Percentiles rank a stretch among this genome's conserved stretches.
These are phyloP conservation scores for Anethum foeniculum DNA, from an alignment of 140 eudicot genomes.

Conservation along the genomic window DNA sequence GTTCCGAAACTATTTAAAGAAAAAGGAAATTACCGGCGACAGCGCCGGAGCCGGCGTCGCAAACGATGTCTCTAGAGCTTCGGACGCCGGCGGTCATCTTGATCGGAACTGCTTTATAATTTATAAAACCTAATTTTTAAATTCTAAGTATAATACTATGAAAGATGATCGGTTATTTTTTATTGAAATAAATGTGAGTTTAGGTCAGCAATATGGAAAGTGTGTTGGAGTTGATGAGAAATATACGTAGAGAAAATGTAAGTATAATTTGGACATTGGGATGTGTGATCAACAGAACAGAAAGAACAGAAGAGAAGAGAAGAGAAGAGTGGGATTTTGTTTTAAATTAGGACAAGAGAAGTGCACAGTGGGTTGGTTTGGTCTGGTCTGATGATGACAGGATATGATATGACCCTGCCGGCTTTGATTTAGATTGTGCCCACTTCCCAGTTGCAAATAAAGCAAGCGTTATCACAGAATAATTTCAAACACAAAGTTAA, in stretches of 20 bases:
- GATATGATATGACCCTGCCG: neutral
- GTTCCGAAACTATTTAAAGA: too few relatives aligned
- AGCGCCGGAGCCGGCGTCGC: constrained; percentile 83
- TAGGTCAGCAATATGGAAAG: neutral
- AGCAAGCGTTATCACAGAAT: too few relatives aligned
- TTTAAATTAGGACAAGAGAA: neutral
- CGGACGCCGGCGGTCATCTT: constrained; percentile 45
- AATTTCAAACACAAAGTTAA: too few relatives aligned
- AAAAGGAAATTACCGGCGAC: constrained; percentile 47
- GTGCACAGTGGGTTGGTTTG: neutral
- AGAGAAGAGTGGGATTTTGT: neutral
- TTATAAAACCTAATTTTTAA: neutral
- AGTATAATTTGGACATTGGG: neutral
- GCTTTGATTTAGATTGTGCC: neutral
- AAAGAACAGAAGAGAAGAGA: neutral
- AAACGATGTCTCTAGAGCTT: constrained; percentile 36
- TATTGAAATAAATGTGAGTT: too few relatives aligned
- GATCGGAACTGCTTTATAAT: neutral
- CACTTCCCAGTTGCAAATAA: too few relatives aligned
- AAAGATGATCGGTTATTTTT: neutral
- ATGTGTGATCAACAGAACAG: neutral
- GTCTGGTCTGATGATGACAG: neutral
- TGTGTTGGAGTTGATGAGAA: too few relatives aligned
- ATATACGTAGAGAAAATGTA: too few relatives aligned
- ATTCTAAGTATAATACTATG: too few relatives aligned